These are phyloP conservation scores for Closterium sp. DNA, from an alignment of 139 green algal genomes.

Conservation along the genomic window DNA sequence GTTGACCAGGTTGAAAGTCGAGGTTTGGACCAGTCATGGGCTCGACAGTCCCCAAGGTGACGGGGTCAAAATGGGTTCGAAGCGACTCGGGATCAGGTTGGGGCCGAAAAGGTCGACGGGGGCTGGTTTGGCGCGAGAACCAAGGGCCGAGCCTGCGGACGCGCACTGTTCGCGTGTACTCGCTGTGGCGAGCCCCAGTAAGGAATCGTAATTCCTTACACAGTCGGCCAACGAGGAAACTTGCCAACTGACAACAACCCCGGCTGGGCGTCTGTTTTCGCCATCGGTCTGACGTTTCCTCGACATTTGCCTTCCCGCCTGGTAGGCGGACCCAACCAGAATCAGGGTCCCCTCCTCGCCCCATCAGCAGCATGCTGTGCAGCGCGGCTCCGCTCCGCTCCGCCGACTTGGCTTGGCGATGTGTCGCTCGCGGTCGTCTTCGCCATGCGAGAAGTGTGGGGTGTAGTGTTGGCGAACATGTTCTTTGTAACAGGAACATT, in stretches of 20 bases:
- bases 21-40: too few relatives aligned
- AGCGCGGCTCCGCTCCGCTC: background rate
- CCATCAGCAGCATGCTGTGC: background rate
- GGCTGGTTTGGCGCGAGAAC: too few relatives aligned
- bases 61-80: too few relatives aligned
- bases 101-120: too few relatives aligned
- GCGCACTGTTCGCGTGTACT: too few relatives aligned
- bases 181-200: too few relatives aligned
- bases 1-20: too few relatives aligned
- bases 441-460: background rate
- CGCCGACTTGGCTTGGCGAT: background rate
- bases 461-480: background rate
- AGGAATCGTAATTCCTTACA: too few relatives aligned
- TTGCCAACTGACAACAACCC: background rate
- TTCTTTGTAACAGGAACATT: background rate
- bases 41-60: too few relatives aligned
- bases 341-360: background rate
- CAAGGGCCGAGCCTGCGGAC: too few relatives aligned
- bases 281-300: background rate
- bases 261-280: background rate
- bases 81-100: too few relatives aligned
- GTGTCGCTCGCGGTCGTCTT: background rate
- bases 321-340: background rate
- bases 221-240: too few relatives aligned
- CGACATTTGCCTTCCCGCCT: background rate